Evolutionary conservation across 352 stramenopile genomes (phyloP).

Genomic region (Pythium brachiatum): DNA sequence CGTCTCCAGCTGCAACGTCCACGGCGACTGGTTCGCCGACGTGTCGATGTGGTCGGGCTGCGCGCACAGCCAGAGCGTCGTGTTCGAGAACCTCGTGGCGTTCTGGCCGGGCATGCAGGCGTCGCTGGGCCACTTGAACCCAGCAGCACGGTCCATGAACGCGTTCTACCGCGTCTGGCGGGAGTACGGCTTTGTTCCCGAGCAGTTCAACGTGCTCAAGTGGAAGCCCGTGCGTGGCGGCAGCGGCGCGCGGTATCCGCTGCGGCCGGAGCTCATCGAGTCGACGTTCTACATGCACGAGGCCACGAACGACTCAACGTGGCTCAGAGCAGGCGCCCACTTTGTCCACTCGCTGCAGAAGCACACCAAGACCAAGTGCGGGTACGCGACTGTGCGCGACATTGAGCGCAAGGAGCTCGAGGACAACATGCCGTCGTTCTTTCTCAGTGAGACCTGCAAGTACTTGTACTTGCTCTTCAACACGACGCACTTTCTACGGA

Average conservation of each 20-base stretch:
- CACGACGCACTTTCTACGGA: constrained; percentile 87
- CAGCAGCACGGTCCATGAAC: constrained; percentile 88
- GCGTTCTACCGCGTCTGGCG: constrained; percentile 95
- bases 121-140: constrained; percentile 87
- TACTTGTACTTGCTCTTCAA: constrained; percentile 98
- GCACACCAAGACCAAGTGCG: constrained; percentile 90
- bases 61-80: constrained; percentile 32
- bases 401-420: constrained; percentile 87
- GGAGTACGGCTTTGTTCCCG: constrained; percentile 94
- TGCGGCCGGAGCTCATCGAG: constrained; percentile 98
- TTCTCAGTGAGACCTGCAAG: constrained; percentile 99
- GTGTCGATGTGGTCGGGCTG: constrained; percentile 84
- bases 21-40: constrained; percentile 85
- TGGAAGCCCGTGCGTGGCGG: constrained; percentile 67
- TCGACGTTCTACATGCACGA: constrained; percentile 96
- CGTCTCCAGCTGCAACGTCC: constrained; percentile 65
- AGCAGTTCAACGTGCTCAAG: constrained; percentile 92
- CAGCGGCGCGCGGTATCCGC: constrained; percentile 78
- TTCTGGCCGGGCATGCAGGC: constrained; percentile 98
- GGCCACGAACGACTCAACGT: constrained; percentile 82
- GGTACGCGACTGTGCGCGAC: constrained; percentile 90
- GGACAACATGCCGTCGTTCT: constrained; percentile 99
- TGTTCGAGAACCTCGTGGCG: constrained; percentile 89
- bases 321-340: constrained; percentile 73
- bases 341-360: constrained; percentile 89